These are phyloP conservation scores for Cicer bijugum DNA, from an alignment of 306 rosid species.

Conservation along the genomic window DNA sequence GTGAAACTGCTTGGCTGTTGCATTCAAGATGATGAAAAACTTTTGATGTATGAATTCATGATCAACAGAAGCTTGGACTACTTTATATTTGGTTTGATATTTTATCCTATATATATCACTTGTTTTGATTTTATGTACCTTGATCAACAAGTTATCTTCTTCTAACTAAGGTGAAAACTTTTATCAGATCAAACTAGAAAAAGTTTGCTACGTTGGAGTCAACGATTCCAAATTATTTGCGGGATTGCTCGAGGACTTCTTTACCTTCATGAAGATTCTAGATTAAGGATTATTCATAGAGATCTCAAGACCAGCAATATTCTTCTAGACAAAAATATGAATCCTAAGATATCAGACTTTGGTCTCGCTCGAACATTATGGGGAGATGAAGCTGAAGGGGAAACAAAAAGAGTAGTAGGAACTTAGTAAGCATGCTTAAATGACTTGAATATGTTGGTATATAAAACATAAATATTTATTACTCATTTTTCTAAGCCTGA, in stretches of 20 bases:
- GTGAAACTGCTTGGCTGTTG: constrained; percentile 70
- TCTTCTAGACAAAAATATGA: constrained; percentile 57
- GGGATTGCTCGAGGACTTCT: constrained; percentile 61
- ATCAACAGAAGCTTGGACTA: constrained; percentile 66
- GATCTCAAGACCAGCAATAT: constrained; percentile 65
- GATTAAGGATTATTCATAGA: constrained; percentile 59
- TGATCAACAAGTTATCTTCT: not conserved
- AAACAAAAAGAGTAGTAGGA: constrained; percentile 57
- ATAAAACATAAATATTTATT: not conserved
- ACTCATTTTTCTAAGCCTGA: not conserved
- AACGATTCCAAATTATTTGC: constrained; percentile 55
- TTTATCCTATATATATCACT: not conserved
- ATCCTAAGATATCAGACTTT: constrained; percentile 72
- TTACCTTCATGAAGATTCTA: constrained; percentile 67
- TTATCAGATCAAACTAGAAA: constrained; percentile 44
- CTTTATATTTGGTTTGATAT: constrained; percentile 63
- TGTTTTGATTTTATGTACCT: not conserved
- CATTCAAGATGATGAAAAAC: constrained; percentile 56
- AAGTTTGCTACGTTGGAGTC: constrained; percentile 44
- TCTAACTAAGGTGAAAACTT: constrained; percentile 15
- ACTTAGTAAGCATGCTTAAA: constrained; percentile 56
- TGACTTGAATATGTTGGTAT: not conserved
- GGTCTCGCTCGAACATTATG: constrained; percentile 59
- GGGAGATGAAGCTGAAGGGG: constrained; percentile 51
- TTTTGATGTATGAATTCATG: constrained; percentile 69